Evolutionary conservation across 164 flowering plant genomes (phyloP).

Genomic region (Macadamia tetraphylla): DNA sequence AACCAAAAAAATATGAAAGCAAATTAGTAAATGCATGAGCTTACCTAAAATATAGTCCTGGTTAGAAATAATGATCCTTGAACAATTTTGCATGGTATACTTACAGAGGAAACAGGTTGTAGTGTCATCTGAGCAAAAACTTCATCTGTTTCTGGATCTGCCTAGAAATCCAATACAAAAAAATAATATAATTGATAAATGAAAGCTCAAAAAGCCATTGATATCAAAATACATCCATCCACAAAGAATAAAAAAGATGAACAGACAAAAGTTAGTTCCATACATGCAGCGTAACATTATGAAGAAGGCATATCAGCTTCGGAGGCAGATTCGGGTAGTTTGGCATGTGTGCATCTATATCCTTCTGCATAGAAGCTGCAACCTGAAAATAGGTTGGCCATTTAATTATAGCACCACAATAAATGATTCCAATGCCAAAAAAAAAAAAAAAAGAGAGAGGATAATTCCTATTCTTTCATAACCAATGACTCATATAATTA

Average conservation of each 20-base stretch:
- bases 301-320: slow-evolving; percentile 85
- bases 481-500: too few species aligned
- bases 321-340: slow-evolving; percentile 90
- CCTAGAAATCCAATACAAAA: slow-evolving; percentile 39
- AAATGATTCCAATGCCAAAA: too few species aligned
- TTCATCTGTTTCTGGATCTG: slow-evolving; percentile 98
- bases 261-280: background rate
- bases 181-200: background rate
- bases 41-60: background rate
- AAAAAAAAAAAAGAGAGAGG: too few species aligned
- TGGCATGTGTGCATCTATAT: slow-evolving; percentile 83
- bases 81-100: slow-evolving; percentile 7
- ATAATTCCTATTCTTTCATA: too few species aligned
- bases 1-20: background rate
- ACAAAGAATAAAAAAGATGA: background rate
- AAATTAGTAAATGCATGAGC: background rate
- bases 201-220: background rate
- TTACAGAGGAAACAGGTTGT: slow-evolving; percentile 89
- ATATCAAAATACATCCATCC: background rate
- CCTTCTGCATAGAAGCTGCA: slow-evolving; percentile 97
- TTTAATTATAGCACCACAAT: too few species aligned
- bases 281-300: slow-evolving; percentile 90
- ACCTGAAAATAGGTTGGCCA: slow-evolving; percentile 43
- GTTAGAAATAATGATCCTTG: background rate
- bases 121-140: slow-evolving; percentile 99